Evolutionary conservation across 2,329 filamentous ascomycete species (phyloP).

Genomic region (Exophiala calicioides): DNA sequence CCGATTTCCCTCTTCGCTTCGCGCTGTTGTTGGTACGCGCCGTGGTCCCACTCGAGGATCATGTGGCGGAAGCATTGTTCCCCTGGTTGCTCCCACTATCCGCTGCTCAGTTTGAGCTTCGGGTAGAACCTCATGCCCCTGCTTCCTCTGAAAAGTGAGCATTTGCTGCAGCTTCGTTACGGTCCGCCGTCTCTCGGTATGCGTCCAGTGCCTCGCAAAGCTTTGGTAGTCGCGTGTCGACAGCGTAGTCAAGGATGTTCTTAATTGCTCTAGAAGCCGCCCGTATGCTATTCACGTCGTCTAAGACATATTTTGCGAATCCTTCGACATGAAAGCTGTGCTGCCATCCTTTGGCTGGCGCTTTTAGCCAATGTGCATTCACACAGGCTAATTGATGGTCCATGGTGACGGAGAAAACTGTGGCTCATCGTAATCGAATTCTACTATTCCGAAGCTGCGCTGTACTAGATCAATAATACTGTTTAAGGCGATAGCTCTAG

Average conservation of each 20-base stretch:
- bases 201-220: slow-evolving; percentile 21
- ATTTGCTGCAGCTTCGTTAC: slow-evolving; percentile 14
- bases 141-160: slow-evolving; percentile 9
- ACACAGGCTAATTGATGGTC: slow-evolving; percentile 17
- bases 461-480: slow-evolving; percentile 18
- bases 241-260: slow-evolving; percentile 25
- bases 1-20: too few species aligned
- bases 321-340: slow-evolving; percentile 21
- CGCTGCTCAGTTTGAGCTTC: not conserved
- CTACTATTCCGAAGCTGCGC: slow-evolving; percentile 14
- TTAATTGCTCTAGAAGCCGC: slow-evolving; percentile 24
- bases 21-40: too few species aligned
- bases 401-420: slow-evolving; percentile 24
- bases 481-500: slow-evolving; percentile 20
- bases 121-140: slow-evolving; percentile 1
- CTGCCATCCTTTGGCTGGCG: slow-evolving; percentile 15
- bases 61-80: not conserved
- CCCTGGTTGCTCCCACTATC: too few species aligned
- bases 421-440: slow-evolving; percentile 20
- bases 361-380: slow-evolving; percentile 25
- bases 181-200: slow-evolving; percentile 19
- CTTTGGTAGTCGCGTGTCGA: slow-evolving; percentile 8
- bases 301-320: slow-evolving; percentile 15
- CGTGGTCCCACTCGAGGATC: not conserved
- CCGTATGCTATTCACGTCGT: slow-evolving; percentile 15